Conservation (phyloP, 352 stramenopile genomes). For the Phytophthora podocarpi region DNA sequence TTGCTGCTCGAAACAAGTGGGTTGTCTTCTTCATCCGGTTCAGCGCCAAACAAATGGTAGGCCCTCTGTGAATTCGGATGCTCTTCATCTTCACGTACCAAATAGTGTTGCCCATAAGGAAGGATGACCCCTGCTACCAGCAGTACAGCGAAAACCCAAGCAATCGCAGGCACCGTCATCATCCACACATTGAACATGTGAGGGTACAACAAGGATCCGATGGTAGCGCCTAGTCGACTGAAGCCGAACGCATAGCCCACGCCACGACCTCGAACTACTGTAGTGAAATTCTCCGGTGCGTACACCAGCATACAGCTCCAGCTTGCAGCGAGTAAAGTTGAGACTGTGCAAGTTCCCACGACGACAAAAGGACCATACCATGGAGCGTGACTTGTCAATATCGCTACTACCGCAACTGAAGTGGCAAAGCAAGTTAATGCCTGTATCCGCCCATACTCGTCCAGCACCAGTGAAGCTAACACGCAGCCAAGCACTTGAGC, state of each 20-base stretch:
- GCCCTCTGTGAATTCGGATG: no score
- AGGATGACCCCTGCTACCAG: no score
- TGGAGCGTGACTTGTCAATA: conserved; percentile 13
- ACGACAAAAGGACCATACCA: conserved; percentile 19
- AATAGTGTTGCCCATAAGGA: no score
- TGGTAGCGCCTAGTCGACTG: conserved; percentile 15
- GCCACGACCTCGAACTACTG: conserved; percentile 12
- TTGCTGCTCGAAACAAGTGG: no score
- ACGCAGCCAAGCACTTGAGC: conserved; percentile 24
- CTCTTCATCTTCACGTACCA: no score
- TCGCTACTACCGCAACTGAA: background rate
- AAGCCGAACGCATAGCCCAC: conserved; percentile 26
- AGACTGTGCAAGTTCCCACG: conserved; percentile 8
- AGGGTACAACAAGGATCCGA: conserved; percentile 24
- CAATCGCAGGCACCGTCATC: conserved; percentile 20
- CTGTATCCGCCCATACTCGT: conserved; percentile 5
- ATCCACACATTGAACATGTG: conserved; percentile 34
- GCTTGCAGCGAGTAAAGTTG: conserved; percentile 13
- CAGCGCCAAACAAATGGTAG: no score
- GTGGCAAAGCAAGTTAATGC: conserved; percentile 10
- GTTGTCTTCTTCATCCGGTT: no score
- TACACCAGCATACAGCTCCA: conserved; percentile 32
- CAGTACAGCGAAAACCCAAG: conserved; percentile 21
- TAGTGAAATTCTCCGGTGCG: conserved; percentile 15
- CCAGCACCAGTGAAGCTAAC: conserved; percentile 13